These are phyloP conservation scores for Lasiodiplodia hormozganensis DNA, from an alignment of 2,329 filamentous ascomycete species.

Conservation along the genomic window DNA sequence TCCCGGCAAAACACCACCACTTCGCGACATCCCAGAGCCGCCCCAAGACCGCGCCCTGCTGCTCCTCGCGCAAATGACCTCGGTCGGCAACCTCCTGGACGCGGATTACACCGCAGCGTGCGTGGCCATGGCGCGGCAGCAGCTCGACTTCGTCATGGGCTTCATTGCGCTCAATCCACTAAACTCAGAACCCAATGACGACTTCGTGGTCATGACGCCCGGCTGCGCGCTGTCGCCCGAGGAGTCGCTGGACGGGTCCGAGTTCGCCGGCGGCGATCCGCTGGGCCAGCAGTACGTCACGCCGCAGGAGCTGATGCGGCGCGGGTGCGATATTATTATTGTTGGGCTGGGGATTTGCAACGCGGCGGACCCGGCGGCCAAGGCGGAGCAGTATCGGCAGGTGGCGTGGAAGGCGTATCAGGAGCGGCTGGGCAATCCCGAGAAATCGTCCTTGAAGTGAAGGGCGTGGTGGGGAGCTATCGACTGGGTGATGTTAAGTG, in stretches of 20 bases:
- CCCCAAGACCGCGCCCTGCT: neutral
- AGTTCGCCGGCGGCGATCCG: neutral
- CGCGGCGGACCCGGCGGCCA: neutral
- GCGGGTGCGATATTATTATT: neutral
- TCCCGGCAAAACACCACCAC: too few relatives aligned
- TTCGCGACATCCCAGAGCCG: too few relatives aligned
- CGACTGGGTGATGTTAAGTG: too few relatives aligned
- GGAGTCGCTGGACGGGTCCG: neutral
- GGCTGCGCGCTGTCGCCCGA: neutral
- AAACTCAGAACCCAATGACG: neutral
- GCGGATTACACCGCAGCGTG: neutral
- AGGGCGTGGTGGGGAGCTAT: too few relatives aligned
- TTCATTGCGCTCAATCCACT: neutral
- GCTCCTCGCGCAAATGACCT: neutral
- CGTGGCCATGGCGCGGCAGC: neutral
- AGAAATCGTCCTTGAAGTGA: too few relatives aligned
- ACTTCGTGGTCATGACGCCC: constrained; percentile 6
- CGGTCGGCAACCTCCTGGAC: neutral
- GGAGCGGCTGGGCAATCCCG: neutral
- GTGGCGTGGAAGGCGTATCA: constrained; percentile 1
- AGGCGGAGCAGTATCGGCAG: constrained; percentile 4
- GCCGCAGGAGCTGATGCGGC: constrained; percentile 2
- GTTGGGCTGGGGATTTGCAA: neutral
- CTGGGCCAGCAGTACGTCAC: too few relatives aligned
- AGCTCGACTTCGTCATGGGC: constrained; percentile 2